Evolutionary conservation across 192 early-diverging fungal species (phyloP), one percentile per base, ranked within the genome.

Genomic region (Ambispora gerdemannii): DNA sequence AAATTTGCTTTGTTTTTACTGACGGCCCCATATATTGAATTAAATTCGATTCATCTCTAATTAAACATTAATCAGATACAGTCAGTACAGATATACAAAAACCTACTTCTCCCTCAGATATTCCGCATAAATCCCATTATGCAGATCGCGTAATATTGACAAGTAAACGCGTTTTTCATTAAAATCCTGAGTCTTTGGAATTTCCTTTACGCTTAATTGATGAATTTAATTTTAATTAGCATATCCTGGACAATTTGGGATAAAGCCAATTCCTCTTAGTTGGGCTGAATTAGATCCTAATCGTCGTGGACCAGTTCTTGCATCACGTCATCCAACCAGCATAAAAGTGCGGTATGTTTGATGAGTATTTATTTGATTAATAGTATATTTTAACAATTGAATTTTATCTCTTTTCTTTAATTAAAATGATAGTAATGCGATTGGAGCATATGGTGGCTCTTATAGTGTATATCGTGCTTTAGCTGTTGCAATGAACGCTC

Each of bases 401-500:
- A 43, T 10, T 43, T 6, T 56, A 56, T 25, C 28, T 63, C n/a
- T 20, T 28, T 31, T 36, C 27, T 10, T 28, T 51, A 3, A 31
- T 43, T 25, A 22, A 8, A 8, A 15, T 30, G 33, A 51, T 72
- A 85, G 86, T 74, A 97, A 97, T 81, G 95, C 95, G n/a, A 92
- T 95, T 60, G 95, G 95, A 56, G 95, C 95, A 1, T 90, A 94
- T 76, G 93, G 93, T 62, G 95, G 93, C 6, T 87, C 93, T 7
- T 95, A 97, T 76, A 92, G 89, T 70, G 87, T 95, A 53, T 97
- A 95, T 77, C 91, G 92, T 56, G 91, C 93, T 7, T 75, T 97
- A 38, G 93, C 95, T 10, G 88, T 97, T 22, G 95, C 93, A 30
- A 94, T 94, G 70, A 90, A 92, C 34, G 91, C 93, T 19, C 79